These are phyloP conservation scores for Kurtzmaniella natalensis DNA, from an alignment of 1,139 yeast genomes.

Conservation along the genomic window DNA sequence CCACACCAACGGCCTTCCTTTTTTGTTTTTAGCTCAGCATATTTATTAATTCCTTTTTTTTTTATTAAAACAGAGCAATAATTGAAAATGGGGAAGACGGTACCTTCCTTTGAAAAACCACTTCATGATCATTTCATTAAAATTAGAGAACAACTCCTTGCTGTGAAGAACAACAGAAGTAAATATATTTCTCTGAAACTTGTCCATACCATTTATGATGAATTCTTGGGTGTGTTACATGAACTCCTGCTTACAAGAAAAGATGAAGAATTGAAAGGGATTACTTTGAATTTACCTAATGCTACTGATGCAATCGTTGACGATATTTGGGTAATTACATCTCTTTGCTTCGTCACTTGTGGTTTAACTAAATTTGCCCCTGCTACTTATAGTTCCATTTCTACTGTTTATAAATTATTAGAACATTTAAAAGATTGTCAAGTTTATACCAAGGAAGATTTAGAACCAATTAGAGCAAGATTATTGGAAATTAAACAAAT, in stretches of 20 bases:
- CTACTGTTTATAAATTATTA: constrained; percentile 77
- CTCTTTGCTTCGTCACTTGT: constrained; percentile 83
- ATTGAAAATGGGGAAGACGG: constrained; percentile 10
- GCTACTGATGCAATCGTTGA: constrained; percentile 70
- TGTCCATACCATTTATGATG: constrained; percentile 51
- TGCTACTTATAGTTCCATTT: constrained; percentile 84
- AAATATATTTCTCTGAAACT: constrained; percentile 63
- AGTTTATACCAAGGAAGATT: constrained; percentile 79
- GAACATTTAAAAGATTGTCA: constrained; percentile 78
- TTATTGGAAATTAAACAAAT: constrained; percentile 64
- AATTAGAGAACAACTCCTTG: constrained; percentile 47
- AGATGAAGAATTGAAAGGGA: constrained; percentile 45
- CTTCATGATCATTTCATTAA: constrained; percentile 44
- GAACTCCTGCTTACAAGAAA: constrained; percentile 47
- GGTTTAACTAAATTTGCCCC: constrained; percentile 90
- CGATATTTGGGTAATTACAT: constrained; percentile 82
- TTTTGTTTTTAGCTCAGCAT: too few relatives aligned
- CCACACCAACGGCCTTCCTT: too few relatives aligned
- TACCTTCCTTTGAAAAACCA: constrained; percentile 51
- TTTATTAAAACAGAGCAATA: too few relatives aligned
- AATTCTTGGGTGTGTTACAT: constrained; percentile 47
- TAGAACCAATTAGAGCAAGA: constrained; percentile 68
- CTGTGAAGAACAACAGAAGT: constrained; percentile 60
- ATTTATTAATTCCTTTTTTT: background rate
- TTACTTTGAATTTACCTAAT: constrained; percentile 34